Evolutionary conservation across 2,329 filamentous ascomycete species (phyloP).

Genomic region (Fusarium sp.): DNA sequence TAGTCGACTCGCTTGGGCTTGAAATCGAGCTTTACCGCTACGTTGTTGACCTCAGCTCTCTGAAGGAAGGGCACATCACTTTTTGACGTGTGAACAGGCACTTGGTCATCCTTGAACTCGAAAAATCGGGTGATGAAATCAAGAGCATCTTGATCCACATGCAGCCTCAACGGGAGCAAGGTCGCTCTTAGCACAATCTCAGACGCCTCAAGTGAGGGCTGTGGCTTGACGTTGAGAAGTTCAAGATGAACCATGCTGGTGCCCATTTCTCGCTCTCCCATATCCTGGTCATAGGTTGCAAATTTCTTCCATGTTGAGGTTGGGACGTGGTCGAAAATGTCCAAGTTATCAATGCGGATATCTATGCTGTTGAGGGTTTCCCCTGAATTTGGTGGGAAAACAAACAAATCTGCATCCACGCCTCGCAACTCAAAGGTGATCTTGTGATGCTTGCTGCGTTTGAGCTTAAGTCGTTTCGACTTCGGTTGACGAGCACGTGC

Average conservation of each 20-base stretch:
- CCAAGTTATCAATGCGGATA: conserved; percentile 81
- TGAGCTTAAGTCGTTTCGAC: conserved; percentile 74
- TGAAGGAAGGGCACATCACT: conserved; percentile 88
- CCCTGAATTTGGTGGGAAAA: conserved; percentile 77
- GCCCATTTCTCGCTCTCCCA: conserved; percentile 84
- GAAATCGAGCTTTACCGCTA: conserved; percentile 89
- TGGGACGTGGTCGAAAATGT: conserved; percentile 92
- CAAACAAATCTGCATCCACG: conserved; percentile 81
- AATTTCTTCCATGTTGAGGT: conserved; percentile 99
- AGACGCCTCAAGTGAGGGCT: conserved; percentile 83
- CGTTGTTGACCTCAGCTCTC: conserved; percentile 83
- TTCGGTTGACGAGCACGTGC: conserved; percentile 53
- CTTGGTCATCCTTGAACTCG: conserved; percentile 87
- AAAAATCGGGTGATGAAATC: conserved; percentile 98
- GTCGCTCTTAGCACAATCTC: conserved; percentile 86
- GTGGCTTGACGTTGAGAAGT: conserved; percentile 85
- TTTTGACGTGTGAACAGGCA: conserved; percentile 63
- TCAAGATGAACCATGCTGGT: conserved; percentile 92
- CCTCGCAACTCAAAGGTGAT: conserved; percentile 93
- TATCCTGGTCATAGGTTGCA: conserved; percentile 89
- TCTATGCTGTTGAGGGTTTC: conserved; percentile 91
- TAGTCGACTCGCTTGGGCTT: conserved; percentile 99
- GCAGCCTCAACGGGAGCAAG: conserved; percentile 84
- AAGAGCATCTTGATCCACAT: conserved; percentile 96
- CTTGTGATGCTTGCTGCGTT: conserved; percentile 90